A percentile compares a stretch with the other conserved stretches of the same genome.
These are phyloP conservation scores for Candida piceae DNA, from an alignment of 805 yeast genomes.

Conservation along the genomic window DNA sequence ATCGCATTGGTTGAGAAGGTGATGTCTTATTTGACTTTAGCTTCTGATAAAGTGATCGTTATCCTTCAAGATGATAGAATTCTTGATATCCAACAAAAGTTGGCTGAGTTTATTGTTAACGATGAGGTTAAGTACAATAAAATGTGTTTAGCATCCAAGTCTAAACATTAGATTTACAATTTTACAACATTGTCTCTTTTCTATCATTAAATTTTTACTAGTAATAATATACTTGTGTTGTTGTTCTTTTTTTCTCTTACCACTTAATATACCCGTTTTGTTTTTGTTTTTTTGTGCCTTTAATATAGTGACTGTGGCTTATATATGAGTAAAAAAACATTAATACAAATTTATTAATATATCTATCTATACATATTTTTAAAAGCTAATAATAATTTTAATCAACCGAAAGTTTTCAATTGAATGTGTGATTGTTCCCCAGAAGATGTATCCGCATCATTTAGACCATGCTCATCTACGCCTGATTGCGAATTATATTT, in stretches of 20 bases:
- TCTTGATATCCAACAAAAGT: not conserved
- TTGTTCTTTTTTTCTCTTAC: too few relatives aligned
- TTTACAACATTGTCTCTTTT: too few relatives aligned
- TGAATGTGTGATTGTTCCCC: constrained; percentile 40
- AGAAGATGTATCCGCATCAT: too few relatives aligned
- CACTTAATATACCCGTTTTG: too few relatives aligned
- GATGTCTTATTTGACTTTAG: not conserved
- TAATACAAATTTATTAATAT: not conserved
- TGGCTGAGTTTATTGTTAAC: constrained; percentile 4
- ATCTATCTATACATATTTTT: not conserved
- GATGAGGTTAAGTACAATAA: constrained; percentile 17
- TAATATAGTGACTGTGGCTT: not conserved
- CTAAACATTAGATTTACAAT: too few relatives aligned
- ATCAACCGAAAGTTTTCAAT: constrained; percentile 43
- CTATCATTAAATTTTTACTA: too few relatives aligned
- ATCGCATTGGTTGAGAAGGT: not conserved
- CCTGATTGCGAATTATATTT: constrained; percentile 24
- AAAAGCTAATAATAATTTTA: not conserved
- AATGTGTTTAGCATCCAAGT: constrained; percentile 16
- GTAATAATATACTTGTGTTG: too few relatives aligned
- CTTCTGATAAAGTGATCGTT: not conserved
- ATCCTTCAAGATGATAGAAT: not conserved
- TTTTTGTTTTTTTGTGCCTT: too few relatives aligned
- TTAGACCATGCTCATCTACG: constrained; percentile 6
- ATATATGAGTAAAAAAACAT: not conserved